phyloP scores from a whole-genome alignment of 2,329 filamentous ascomycete genomes.

The Aureobasidium sp. region DNA sequence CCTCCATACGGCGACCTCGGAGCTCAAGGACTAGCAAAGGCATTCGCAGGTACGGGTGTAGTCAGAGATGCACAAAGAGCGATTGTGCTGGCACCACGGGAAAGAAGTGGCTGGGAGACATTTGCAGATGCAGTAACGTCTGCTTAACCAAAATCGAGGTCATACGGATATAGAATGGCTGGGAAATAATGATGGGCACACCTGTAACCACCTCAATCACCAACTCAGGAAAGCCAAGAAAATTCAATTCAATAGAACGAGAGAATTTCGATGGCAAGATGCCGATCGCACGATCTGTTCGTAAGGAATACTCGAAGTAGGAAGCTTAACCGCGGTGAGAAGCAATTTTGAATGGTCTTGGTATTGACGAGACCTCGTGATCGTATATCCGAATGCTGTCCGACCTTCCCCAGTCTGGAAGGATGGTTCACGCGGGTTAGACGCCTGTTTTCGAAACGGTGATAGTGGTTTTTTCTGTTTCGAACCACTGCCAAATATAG shows the following conservation, averaged over 20 bases:
- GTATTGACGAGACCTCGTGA: background rate
- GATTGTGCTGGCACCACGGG: conserved; percentile 78
- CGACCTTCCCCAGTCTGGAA: background rate
- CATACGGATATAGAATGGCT: background rate
- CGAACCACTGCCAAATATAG: background rate
- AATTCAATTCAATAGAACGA: background rate
- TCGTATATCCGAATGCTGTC: background rate
- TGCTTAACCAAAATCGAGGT: background rate
- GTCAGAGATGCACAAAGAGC: conserved; percentile 69
- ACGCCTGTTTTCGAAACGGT: background rate
- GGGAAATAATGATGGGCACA: background rate
- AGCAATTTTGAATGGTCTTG: background rate
- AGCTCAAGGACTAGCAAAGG: conserved; percentile 62
- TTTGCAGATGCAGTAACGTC: conserved; percentile 29
- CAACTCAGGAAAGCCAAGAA: background rate
- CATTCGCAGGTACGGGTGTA: conserved; percentile 66
- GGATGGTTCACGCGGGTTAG: background rate
- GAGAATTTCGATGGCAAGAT: background rate
- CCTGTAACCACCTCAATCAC: background rate
- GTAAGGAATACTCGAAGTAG: too few relatives aligned
- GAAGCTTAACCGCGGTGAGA: too few relatives aligned
- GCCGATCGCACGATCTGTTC: background rate
- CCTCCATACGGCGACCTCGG: conserved; percentile 64
- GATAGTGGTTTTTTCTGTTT: conserved; percentile 2
- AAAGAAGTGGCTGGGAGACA: conserved; percentile 55